Conservation (phyloP, 805 yeast genomes). For the Metschnikowia cerradonensis region DNA sequence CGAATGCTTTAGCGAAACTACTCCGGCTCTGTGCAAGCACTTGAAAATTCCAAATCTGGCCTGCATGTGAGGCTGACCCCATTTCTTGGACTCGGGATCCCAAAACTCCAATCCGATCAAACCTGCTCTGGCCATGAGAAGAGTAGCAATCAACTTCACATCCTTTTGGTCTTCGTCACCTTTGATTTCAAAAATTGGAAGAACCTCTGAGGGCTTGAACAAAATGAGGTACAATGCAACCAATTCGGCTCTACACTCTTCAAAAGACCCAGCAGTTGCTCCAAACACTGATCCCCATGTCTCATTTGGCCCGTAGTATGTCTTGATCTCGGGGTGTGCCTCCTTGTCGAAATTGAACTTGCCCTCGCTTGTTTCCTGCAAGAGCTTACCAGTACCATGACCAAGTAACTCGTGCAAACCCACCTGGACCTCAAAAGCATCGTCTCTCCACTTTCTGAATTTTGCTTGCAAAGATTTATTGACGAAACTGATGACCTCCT, state of each 20-base stretch:
- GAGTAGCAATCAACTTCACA: constrained; percentile 61
- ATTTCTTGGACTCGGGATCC: constrained; percentile 75
- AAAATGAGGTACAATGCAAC: constrained; percentile 81
- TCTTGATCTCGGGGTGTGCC: constrained; percentile 63
- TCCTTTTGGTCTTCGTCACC: constrained; percentile 56
- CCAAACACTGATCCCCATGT: constrained; percentile 92
- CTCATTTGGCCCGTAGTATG: constrained; percentile 75
- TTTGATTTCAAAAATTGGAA: constrained; percentile 69
- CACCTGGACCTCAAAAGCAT: constrained; percentile 88
- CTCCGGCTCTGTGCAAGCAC: constrained; percentile 64
- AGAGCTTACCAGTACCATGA: constrained; percentile 84
- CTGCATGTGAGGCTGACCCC: constrained; percentile 97
- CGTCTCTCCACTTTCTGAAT: constrained; percentile 69
- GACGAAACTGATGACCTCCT: constrained; percentile 67
- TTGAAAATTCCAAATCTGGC: constrained; percentile 85
- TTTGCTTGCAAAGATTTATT: constrained; percentile 47
- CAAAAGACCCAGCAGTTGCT: constrained; percentile 77
- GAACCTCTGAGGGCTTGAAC: constrained; percentile 52
- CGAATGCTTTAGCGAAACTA: constrained; percentile 50
- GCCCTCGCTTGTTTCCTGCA: constrained; percentile 54
- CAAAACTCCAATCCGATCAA: constrained; percentile 77
- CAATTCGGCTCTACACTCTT: constrained; percentile 89
- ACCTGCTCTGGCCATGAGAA: constrained; percentile 88
- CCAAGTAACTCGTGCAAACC: constrained; percentile 91
- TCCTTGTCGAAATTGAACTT: constrained; percentile 66